These are phyloP conservation scores for Abortiporus biennis DNA, from an alignment of 1,284 basidiomycete genomes.

Conservation along the genomic window DNA sequence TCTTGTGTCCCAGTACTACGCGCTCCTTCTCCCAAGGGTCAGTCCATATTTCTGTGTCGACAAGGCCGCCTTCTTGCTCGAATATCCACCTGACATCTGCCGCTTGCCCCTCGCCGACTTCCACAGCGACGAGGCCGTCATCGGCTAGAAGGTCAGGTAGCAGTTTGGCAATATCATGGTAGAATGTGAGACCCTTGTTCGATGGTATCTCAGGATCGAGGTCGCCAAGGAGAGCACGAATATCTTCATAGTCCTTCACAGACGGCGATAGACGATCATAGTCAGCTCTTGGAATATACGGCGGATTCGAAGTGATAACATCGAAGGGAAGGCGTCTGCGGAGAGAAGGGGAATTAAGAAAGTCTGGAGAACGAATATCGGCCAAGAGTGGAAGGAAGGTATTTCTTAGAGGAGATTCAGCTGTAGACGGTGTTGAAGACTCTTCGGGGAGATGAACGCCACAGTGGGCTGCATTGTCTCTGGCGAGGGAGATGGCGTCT, in stretches of 20 bases:
- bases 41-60: constrained; percentile 57
- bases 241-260: constrained; percentile 78
- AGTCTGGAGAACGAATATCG: constrained; percentile 38
- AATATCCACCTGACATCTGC: constrained; percentile 55
- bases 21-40: constrained; percentile 74
- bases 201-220: constrained; percentile 11
- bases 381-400: constrained; percentile 42
- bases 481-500: constrained; percentile 64
- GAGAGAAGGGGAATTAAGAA: constrained; percentile 29
- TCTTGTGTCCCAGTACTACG: too few relatives aligned
- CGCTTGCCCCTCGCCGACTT: constrained; percentile 77
- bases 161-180: constrained; percentile 63
- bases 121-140: constrained; percentile 62
- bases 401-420: constrained; percentile 21
- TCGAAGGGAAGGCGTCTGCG: constrained; percentile 52
- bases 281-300: constrained; percentile 74
- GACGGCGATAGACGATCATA: constrained; percentile 59
- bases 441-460: constrained; percentile 5
- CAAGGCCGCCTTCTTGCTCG: constrained; percentile 32
- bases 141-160: constrained; percentile 43
- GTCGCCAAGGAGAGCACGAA: constrained; percentile 75
- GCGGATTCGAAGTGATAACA: constrained; percentile 88
- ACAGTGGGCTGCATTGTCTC: constrained; percentile 57
- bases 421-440: background rate
- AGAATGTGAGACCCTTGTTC: constrained; percentile 70